Evolutionary conservation across 2,329 filamentous ascomycete species (phyloP), one percentile per base, ranked within the genome.

Genomic region (Ascochyta viciae-villosae): DNA sequence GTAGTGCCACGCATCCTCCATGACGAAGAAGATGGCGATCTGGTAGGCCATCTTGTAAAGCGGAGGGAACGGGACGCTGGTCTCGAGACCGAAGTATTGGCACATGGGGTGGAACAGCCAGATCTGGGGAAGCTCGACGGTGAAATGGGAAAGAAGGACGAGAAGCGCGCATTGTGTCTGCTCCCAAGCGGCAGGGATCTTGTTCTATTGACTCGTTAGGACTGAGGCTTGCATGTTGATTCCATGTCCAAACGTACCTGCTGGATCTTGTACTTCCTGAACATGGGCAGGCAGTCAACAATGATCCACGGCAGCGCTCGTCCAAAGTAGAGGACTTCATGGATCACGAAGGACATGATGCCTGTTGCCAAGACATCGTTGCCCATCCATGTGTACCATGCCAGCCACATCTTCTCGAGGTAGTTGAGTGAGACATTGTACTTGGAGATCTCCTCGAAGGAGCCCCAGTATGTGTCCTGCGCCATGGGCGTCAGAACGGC

Each of bases 31-130:
- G 74, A 98, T 83, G 58, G 88, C 85, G 66, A 99, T 94, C 72
- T 99, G 95, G 75, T 90, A 87, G 63, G 89, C 89, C 84, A 99
- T 98, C 72, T 88, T 97, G 80, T 85, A 89, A 65, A 89, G 70
- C 12, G 89, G 82, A 31, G 95, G 95, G 82, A 99, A 99, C 9
- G 94, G 95, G 44, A 96, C 91, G 60, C 87, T 86, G 64, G 91
- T 96, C 56, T 88, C 84, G 78, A 99, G 89, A 70, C 95, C 95
- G 75, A 92, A 93, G 79, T 87, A 96, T 74, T 93, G 91, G 55
- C 94, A 94, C 82, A 97, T 87, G 27, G 95, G 95, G 82, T 99
- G 95, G 85, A 99, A 99, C 70, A 98, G 86, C 94, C 94, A 98
- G 77, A 98, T 98, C 79, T 98, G 95, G 60, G 95, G 95, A 34